Conservation (phyloP, 495 filamentous ascomycete species). For the Aspergillus steynii region DNA sequence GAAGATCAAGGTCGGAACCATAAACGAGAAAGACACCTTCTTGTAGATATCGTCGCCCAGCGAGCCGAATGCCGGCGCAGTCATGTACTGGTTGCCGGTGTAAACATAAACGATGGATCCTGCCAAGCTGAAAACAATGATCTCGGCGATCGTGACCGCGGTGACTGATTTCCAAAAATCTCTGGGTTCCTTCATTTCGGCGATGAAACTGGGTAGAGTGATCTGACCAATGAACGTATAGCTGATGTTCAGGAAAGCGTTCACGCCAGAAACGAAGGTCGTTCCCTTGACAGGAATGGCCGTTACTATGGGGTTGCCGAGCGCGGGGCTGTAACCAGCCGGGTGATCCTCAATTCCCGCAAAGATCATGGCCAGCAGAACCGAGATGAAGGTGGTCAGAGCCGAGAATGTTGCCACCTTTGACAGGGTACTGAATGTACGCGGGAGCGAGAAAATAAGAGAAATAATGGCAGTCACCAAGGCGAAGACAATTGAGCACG, state of each 20-base stretch:
- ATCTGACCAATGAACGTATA: constrained; percentile 95
- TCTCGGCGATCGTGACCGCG: constrained; percentile 80
- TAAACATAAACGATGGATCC: constrained; percentile 77
- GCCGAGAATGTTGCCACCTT: constrained; percentile 74
- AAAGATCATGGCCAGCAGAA: constrained; percentile 77
- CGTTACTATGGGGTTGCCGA: constrained; percentile 62
- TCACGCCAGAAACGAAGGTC: constrained; percentile 75
- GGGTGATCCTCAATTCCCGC: constrained; percentile 71
- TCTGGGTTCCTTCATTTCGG: constrained; percentile 82
- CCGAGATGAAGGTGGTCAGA: constrained; percentile 83
- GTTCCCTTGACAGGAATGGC: constrained; percentile 68
- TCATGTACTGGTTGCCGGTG: constrained; percentile 82
- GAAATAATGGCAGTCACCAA: constrained; percentile 69
- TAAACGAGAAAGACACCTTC: constrained; percentile 86
- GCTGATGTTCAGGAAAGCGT: constrained; percentile 84
- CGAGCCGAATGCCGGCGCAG: constrained; percentile 78
- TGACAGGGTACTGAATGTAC: constrained; percentile 77
- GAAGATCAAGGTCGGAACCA: constrained; percentile 91
- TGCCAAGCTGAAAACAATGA: constrained; percentile 77
- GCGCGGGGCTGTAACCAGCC: constrained; percentile 52
- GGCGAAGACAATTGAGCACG: constrained; percentile 74
- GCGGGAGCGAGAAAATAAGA: constrained; percentile 73
- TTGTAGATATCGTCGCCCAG: constrained; percentile 69
- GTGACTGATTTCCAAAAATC: constrained; percentile 91
- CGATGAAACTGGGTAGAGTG: constrained; percentile 86